Conservation (phyloP, 495 filamentous ascomycete genomes). For the Talaromyces proteolyticus region DNA sequence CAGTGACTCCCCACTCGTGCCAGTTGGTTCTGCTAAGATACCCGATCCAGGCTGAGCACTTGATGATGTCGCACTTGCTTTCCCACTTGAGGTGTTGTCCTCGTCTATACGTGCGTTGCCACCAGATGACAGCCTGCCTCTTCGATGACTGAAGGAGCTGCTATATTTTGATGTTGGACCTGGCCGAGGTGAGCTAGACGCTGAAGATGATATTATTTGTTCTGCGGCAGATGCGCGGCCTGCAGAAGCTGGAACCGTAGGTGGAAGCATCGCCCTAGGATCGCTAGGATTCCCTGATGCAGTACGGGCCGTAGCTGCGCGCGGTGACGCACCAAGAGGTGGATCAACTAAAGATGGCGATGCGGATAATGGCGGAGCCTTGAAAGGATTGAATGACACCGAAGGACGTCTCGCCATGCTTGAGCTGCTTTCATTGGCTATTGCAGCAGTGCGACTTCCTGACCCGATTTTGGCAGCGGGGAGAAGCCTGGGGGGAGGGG, state of each 20-base stretch:
- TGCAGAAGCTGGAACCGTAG: conserved; percentile 33
- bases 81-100: conserved; percentile 80
- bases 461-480: conserved; percentile 52
- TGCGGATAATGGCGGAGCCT: conserved; percentile 87
- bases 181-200: conserved; percentile 69
- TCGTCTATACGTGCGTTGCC: conserved; percentile 70
- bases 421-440: conserved; percentile 46
- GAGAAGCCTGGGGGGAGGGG: conserved; percentile 55
- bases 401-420: conserved; percentile 68
- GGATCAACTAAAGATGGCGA: conserved; percentile 63
- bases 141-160: conserved; percentile 85
- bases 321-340: conserved; percentile 53
- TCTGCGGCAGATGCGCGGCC: conserved; percentile 40
- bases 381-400: conserved; percentile 91
- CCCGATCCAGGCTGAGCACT: conserved; percentile 80
- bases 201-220: conserved; percentile 52
- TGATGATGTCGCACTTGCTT: conserved; percentile 77
- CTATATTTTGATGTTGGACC: conserved; percentile 63
- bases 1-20: conserved; percentile 70
- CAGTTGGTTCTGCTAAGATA: conserved; percentile 67
- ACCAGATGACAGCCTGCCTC: conserved; percentile 68
- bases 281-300: conserved; percentile 58
- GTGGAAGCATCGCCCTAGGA: conserved; percentile 59
- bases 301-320: conserved; percentile 47
- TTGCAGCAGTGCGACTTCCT: conserved; percentile 54